phyloP scores from a whole-genome alignment of 441 rosid genomes.

The Pelargonium australe region DNA sequence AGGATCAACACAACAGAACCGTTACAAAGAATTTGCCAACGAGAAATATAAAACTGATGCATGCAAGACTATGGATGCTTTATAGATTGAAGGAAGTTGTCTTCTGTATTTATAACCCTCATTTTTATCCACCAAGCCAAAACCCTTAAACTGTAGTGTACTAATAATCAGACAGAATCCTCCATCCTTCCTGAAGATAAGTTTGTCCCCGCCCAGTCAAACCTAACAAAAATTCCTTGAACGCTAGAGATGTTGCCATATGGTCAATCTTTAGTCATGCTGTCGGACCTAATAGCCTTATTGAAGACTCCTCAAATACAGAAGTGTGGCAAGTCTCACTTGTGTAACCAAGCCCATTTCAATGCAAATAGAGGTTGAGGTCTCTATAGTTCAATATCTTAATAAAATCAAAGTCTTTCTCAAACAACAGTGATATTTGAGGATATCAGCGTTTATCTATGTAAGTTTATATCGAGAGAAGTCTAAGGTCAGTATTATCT shows the following conservation, averaged over 20 bases:
- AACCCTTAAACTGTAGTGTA: too few relatives aligned
- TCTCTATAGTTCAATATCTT: neutral
- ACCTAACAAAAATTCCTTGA: neutral
- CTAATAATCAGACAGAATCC: neutral
- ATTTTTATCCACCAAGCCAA: too few relatives aligned
- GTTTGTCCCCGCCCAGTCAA: neutral
- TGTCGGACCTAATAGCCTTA: too few relatives aligned
- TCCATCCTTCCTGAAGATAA: neutral
- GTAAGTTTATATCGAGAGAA: neutral
- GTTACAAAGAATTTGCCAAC: too few relatives aligned
- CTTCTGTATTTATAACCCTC: too few relatives aligned
- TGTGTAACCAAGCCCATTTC: neutral
- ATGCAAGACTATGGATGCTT: too few relatives aligned
- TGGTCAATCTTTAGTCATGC: neutral
- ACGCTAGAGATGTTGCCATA: neutral
- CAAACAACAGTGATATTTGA: neutral
- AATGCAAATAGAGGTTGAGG: neutral
- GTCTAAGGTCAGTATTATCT: neutral
- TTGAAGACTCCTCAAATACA: neutral
- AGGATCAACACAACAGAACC: too few relatives aligned
- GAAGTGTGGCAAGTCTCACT: neutral
- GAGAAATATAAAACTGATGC: too few relatives aligned
- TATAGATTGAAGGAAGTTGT: too few relatives aligned
- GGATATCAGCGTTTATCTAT: neutral
- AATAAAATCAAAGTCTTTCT: neutral